These are phyloP conservation scores for sunflower (Helianthus annuus) DNA, from an alignment of 129 eudicot species.

Conservation along the genomic window DNA sequence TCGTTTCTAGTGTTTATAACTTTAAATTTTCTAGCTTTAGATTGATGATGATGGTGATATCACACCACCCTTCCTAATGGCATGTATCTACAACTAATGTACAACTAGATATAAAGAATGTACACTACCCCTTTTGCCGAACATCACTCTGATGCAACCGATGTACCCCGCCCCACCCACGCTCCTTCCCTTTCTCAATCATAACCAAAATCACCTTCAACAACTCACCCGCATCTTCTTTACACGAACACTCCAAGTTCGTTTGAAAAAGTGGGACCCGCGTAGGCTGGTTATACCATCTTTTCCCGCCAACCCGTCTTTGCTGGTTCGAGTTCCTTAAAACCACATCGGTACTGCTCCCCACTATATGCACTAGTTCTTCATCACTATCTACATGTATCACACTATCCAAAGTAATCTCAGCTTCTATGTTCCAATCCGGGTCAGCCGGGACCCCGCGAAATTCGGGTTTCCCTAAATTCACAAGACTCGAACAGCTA, in stretches of 20 bases:
- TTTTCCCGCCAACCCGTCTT: slow-evolving; percentile 34
- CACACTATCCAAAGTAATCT: slow-evolving; percentile 74
- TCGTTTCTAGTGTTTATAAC: not conserved
- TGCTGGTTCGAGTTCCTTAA: slow-evolving; percentile 43
- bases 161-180: slow-evolving; percentile 65
- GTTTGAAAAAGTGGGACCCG: slow-evolving; percentile 72
- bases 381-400: slow-evolving; percentile 73
- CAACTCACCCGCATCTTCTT: slow-evolving; percentile 67
- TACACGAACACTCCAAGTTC: slow-evolving; percentile 52
- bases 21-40: not conserved
- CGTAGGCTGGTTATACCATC: slow-evolving; percentile 48
- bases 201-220: slow-evolving; percentile 54
- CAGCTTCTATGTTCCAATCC: slow-evolving; percentile 69
- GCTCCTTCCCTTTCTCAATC: slow-evolving; percentile 66
- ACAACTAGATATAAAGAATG: slow-evolving; percentile 3
- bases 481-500: slow-evolving; percentile 68
- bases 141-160: slow-evolving; percentile 78
- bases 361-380: slow-evolving; percentile 87
- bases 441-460: slow-evolving; percentile 82
- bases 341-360: slow-evolving; percentile 64
- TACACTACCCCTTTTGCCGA: slow-evolving; percentile 29
- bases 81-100: slow-evolving; percentile 12
- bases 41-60: not conserved
- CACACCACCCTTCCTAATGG: not conserved
- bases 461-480: slow-evolving; percentile 59